Evolutionary conservation across 2,329 filamentous ascomycete genomes (phyloP).

Genomic region (Fusarium marasasianum): DNA sequence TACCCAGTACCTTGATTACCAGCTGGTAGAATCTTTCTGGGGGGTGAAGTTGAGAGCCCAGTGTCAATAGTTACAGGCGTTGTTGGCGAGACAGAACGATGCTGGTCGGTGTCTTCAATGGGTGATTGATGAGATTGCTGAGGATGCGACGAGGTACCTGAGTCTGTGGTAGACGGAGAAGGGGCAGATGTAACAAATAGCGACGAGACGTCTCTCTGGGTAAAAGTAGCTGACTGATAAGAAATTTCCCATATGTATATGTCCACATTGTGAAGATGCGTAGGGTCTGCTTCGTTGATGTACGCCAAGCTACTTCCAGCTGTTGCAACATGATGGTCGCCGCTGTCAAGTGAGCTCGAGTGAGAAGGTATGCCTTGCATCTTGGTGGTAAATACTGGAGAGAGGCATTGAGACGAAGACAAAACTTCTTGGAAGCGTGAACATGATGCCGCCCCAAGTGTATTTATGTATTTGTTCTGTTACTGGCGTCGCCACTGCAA

Average conservation of each 20-base stretch:
- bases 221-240: accelerated
- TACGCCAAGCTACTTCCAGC: background rate
- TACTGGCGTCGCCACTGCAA: too few relatives aligned
- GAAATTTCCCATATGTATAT: background rate
- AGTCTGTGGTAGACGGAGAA: background rate
- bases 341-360: accelerated
- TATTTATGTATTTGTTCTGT: too few relatives aligned
- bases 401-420: too few relatives aligned
- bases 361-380: too few relatives aligned
- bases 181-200: accelerated
- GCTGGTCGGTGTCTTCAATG: background rate
- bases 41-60: accelerated
- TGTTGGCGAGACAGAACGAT: background rate
- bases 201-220: accelerated
- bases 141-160: accelerated
- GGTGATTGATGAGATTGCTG: accelerated
- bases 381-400: too few relatives aligned
- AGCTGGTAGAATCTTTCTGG: accelerated
- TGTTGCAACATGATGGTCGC: too few relatives aligned
- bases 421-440: too few relatives aligned
- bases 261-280: background rate
- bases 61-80: accelerated
- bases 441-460: too few relatives aligned
- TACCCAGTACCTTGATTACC: accelerated
- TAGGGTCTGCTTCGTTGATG: accelerated